A percentile compares a stretch with the other conserved stretches of the same genome.
Conservation (phyloP, 371 early-diverging fungal genomes). For the Mortierella sp. region DNA sequence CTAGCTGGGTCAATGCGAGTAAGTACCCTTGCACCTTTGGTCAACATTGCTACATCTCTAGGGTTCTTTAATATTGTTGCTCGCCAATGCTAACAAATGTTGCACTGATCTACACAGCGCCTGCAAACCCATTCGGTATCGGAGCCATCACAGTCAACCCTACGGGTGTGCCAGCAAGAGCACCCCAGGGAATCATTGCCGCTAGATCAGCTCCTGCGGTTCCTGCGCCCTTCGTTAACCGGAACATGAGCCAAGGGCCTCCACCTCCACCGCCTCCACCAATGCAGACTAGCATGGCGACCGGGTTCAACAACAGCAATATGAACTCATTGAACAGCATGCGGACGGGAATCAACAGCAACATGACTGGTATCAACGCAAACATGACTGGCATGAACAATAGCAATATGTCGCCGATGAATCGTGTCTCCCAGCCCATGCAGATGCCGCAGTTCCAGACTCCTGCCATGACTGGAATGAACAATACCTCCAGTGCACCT, state of each 20-base stretch:
- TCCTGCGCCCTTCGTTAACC: constrained; percentile 48
- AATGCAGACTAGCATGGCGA: constrained; percentile 50
- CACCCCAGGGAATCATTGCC: constrained; percentile 38
- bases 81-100: neutral
- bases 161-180: constrained; percentile 25
- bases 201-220: constrained; percentile 48
- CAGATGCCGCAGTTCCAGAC: constrained; percentile 40
- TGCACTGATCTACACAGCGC: no score
- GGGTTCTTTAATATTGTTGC: no score
- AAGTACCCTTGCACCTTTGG: constrained; percentile 26
- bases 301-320: constrained; percentile 39
- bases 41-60: no score
- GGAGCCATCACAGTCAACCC: constrained; percentile 51
- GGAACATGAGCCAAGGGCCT: constrained; percentile 42
- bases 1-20: constrained; percentile 66
- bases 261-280: constrained; percentile 50
- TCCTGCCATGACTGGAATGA: constrained; percentile 47
- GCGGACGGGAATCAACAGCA: constrained; percentile 28
- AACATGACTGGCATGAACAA: constrained; percentile 34
- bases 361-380: constrained; percentile 34
- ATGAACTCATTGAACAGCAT: constrained; percentile 36
- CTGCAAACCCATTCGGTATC: constrained; percentile 67
- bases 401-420: constrained; percentile 17
- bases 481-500: constrained; percentile 12
- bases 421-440: constrained; percentile 30